phyloP scores from a whole-genome alignment of 2,329 filamentous ascomycete species.

The Diaporthe velutina region DNA sequence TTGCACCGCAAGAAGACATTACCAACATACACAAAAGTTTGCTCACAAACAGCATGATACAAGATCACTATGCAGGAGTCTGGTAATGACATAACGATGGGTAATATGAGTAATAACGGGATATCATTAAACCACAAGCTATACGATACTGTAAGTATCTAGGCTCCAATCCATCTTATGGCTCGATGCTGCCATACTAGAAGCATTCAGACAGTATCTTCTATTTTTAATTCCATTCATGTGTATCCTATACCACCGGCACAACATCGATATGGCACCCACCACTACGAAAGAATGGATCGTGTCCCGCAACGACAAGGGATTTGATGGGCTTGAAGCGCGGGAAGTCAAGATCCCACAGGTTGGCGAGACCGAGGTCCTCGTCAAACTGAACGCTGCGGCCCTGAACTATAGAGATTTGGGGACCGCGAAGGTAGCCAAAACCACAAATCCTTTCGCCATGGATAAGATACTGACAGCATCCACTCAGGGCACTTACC shows the following conservation, averaged over 20 bases:
- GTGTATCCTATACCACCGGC: background rate
- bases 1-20: too few relatives aligned
- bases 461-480: background rate
- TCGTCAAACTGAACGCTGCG: conserved; percentile 72
- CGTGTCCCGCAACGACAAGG: conserved; percentile 61
- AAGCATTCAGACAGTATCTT: background rate
- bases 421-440: conserved; percentile 56
- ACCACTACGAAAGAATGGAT: conserved; percentile 67
- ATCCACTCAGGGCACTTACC: conserved; percentile 56
- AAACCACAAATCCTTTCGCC: background rate
- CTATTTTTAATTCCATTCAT: background rate
- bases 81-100: too few relatives aligned
- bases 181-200: too few relatives aligned
- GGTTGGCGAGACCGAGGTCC: conserved; percentile 77
- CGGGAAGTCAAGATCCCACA: conserved; percentile 68
- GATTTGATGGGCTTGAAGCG: conserved; percentile 72
- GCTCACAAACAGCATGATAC: too few relatives aligned
- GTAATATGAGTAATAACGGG: too few relatives aligned
- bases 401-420: conserved; percentile 69
- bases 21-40: too few relatives aligned
- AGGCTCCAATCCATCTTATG: too few relatives aligned
- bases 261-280: conserved; percentile 39
- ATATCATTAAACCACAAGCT: too few relatives aligned
- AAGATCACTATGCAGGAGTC: too few relatives aligned
- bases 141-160: too few relatives aligned